Evolutionary conservation across 2,329 filamentous ascomycete genomes (phyloP), one percentile per base, ranked within the genome.

Genomic region (Colletotrichum lentis): DNA sequence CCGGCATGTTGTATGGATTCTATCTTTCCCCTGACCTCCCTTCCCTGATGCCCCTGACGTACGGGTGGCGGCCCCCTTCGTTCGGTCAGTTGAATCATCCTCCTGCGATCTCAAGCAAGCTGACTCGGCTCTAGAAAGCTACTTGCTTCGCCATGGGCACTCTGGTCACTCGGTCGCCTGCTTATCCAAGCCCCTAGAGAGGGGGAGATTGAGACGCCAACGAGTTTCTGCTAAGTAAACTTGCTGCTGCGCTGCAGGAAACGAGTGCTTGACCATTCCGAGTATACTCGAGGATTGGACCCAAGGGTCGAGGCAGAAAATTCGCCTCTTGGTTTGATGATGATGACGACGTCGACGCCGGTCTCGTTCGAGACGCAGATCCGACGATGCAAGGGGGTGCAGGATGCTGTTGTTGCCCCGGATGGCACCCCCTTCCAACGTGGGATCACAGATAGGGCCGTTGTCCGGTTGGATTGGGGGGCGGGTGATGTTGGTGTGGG

Each of bases 341-440:
- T 57, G 53, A 58, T 46, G 46, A 35, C 12, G 22, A 39, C 39
- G 27, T 35, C 27, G 31, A n/a, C 52, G 22, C 43, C 55, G 27
- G 31, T 35, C 14, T 24, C 57, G 43, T 10, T 41, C 50, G 16
- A 54, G 7, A 35, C 43, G 53, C 37, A 58, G 39, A 58, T 47
- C 39, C 24, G 39, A 18, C 22, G 46, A 67, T n/a, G 60, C 39
- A 67, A 67, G 64, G 64, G 31, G 64, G 53, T 44, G 22, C 24
- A 46, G 22, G 2, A 44, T 18, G 11, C 35, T 18, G 4, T 35
- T 22, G 41, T 27, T 22, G 41, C 16, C 24, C 16, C 39, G 20
- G 27, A 18, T 46, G 39, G 20, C n/a, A 3, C 50, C n/a, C 31
- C 31, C 20, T 39, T 24, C 20, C 35, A 53, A 53, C 46, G 53